These are phyloP conservation scores for Solanum gracilifrons DNA, from an alignment of 257 asterid genomes.

Conservation along the genomic window DNA sequence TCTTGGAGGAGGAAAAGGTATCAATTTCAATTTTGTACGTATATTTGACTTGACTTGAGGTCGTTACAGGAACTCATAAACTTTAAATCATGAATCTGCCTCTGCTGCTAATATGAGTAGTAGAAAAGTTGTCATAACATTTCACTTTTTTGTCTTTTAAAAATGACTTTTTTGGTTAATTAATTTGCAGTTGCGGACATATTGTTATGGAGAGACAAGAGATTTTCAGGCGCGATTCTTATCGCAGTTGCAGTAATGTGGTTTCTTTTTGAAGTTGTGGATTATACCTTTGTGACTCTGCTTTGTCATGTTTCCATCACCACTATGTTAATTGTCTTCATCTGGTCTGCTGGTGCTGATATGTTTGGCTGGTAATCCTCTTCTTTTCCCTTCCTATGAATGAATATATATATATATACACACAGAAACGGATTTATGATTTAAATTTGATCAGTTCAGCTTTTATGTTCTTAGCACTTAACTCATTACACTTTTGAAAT, in stretches of 20 bases:
- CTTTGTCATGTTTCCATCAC: constrained; percentile 46
- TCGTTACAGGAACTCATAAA: neutral
- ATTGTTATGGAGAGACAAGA: constrained; percentile 44
- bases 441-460: neutral
- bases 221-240: constrained; percentile 31
- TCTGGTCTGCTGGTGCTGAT: constrained; percentile 36
- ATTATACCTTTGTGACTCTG: constrained; percentile 37
- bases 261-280: constrained; percentile 49
- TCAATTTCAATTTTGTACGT: neutral
- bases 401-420: neutral
- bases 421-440: neutral
- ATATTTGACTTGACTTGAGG: neutral
- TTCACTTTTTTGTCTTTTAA: neutral
- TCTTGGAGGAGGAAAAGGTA: constrained; percentile 57
- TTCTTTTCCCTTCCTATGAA: neutral
- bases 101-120: neutral
- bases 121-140: neutral
- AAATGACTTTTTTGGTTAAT: neutral
- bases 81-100: neutral
- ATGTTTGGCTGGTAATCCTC: constrained; percentile 30
- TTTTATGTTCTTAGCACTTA: neutral
- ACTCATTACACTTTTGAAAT: neutral
- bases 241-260: constrained; percentile 37
- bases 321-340: constrained; percentile 39
- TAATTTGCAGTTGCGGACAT: constrained; percentile 43